Conservation (phyloP, 2,329 filamentous ascomycete genomes). For the Ramularia collo-cygni region DNA sequence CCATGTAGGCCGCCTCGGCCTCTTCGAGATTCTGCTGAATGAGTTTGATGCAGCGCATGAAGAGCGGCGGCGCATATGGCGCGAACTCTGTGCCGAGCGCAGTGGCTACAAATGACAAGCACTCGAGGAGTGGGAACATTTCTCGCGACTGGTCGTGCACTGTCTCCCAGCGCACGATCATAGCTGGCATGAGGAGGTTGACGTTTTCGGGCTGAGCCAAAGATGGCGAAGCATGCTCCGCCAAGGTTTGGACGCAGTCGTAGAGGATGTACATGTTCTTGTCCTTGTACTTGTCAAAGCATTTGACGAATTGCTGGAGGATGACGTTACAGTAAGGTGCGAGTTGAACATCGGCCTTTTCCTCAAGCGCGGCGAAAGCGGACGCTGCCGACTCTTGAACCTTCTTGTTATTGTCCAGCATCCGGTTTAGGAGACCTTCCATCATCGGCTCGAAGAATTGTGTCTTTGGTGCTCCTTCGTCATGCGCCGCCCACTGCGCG, state of each 20-base stretch:
- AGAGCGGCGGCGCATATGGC: conserved; percentile 78
- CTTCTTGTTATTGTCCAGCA: conserved; percentile 96
- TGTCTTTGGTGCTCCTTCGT: conserved; percentile 61
- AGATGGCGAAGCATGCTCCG: conserved; percentile 78
- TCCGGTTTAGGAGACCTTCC: conserved; percentile 88
- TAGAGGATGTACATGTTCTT: conserved; percentile 98
- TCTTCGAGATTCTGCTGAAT: conserved; percentile 88
- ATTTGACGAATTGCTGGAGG: conserved; percentile 82
- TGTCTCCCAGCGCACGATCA: conserved; percentile 81
- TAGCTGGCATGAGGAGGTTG: conserved; percentile 80
- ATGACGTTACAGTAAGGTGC: conserved; percentile 85
- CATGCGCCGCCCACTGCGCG: conserved; percentile 79
- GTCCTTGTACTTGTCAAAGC: conserved; percentile 95
- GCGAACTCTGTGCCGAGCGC: conserved; percentile 77
- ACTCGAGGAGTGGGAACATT: conserved; percentile 92
- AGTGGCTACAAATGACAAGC: conserved; percentile 85
- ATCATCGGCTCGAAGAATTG: conserved; percentile 92
- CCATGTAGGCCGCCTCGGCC: conserved; percentile 61
- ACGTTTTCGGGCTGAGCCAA: conserved; percentile 77
- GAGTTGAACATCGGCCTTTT: conserved; percentile 76
- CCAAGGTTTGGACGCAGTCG: conserved; percentile 94
- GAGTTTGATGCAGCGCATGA: conserved; percentile 79
- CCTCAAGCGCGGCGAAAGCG: conserved; percentile 91
- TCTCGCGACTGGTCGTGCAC: conserved; percentile 85
- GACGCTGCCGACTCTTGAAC: conserved; percentile 95